Percentiles rank a stretch among this genome's conserved stretches.
Conservation (phyloP, 768 basidiomycete genomes). For the Russula ochroleuca region DNA sequence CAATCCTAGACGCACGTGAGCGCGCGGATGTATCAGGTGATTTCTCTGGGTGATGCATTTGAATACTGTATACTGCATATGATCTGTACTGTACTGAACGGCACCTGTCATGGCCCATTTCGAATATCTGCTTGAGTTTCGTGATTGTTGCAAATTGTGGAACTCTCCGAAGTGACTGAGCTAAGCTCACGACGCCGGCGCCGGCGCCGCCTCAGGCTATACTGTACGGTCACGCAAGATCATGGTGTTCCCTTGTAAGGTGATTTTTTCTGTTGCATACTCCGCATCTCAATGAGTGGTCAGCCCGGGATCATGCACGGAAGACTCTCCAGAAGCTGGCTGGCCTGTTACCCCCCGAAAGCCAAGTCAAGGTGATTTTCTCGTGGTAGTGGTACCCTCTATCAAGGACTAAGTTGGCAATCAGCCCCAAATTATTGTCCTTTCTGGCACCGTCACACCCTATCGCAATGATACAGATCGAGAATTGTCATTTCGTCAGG, state of each 20-base stretch:
- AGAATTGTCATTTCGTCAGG: conserved; percentile 63
- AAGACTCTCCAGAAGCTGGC: conserved; percentile 53
- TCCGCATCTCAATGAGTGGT: not conserved
- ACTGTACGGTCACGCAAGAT: not conserved
- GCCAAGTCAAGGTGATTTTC: conserved; percentile 49
- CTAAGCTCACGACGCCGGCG: no score
- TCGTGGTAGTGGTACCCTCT: not conserved
- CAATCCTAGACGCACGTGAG: no score
- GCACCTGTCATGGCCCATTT: no score
- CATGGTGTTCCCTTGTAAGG: conserved; percentile 16
- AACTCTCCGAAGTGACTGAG: no score
- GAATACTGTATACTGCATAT: no score
- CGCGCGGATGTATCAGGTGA: no score
- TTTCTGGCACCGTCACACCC: conserved; percentile 58
- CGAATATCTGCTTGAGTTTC: no score
- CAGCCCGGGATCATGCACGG: conserved; percentile 50
- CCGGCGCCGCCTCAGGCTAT: no score
- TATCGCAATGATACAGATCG: conserved; percentile 84
- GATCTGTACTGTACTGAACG: no score
- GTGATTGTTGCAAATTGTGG: no score
- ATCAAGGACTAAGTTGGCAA: not conserved
- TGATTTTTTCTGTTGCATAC: not conserved
- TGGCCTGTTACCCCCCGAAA: conserved; percentile 45
- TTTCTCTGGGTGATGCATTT: no score
- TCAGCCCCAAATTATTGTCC: conserved; percentile 65